phyloP scores from a whole-genome alignment of 2,329 filamentous ascomycete species.

The Metarhizium sp. region DNA sequence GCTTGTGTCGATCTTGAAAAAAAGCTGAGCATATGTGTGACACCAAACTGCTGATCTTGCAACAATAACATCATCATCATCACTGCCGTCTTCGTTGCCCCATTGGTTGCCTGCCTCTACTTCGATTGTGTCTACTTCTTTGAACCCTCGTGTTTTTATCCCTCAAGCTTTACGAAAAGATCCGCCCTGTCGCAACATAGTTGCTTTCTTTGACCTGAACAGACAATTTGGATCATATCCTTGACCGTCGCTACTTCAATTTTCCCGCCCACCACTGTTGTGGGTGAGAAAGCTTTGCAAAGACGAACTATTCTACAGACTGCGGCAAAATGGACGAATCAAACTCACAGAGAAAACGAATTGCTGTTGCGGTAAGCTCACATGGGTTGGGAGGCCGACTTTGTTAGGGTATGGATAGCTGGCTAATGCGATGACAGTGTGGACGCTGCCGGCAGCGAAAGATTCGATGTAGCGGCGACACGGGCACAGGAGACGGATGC shows the following conservation, averaged over 20 bases:
- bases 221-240: not conserved
- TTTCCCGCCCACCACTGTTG: not conserved
- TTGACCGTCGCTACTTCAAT: not conserved
- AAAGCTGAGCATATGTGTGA: not conserved
- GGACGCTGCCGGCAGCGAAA: constrained; percentile 84
- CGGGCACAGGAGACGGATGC: constrained; percentile 67
- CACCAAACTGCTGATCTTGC: not conserved
- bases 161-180: not conserved
- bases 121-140: not conserved
- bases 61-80: not conserved
- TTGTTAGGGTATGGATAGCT: constrained; percentile 3
- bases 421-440: constrained; percentile 43
- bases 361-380: constrained; percentile 47
- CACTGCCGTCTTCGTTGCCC: not conserved
- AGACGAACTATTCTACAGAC: not conserved
- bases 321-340: constrained; percentile 22
- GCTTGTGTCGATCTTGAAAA: not conserved
- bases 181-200: not conserved
- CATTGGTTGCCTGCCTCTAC: not conserved
- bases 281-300: not conserved
- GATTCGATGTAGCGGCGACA: constrained; percentile 87
- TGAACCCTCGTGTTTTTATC: not conserved
- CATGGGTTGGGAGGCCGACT: not conserved
- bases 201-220: not conserved
- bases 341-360: constrained; percentile 43